Conservation (phyloP, 148 eudicot genomes). For the Chenopodium quinoa region DNA sequence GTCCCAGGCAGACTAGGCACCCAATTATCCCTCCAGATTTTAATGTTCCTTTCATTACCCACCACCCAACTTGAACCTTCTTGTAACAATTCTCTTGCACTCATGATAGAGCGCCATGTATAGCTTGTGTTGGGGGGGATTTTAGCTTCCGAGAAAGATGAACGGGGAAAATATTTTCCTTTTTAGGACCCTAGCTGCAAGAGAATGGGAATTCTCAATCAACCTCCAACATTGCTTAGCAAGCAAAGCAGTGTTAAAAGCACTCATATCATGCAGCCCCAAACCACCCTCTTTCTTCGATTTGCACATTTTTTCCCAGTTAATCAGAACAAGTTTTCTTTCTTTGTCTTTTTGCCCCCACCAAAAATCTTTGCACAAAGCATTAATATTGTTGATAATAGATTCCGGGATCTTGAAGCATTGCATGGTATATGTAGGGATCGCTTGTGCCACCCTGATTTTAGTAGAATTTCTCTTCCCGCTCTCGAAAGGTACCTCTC, state of each 20-base stretch:
- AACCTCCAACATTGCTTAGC: background rate
- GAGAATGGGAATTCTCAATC: accelerated
- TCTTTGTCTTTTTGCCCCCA: background rate
- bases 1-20: background rate
- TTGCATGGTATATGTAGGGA: background rate
- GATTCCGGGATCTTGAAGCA: background rate
- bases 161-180: background rate
- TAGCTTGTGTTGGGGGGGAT: background rate
- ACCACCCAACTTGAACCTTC: background rate
- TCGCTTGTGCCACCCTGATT: background rate
- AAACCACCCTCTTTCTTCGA: background rate
- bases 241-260: background rate
- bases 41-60: background rate
- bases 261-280: background rate
- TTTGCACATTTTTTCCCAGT: background rate
- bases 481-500: background rate
- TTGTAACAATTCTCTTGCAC: background rate
- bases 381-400: background rate
- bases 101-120: background rate
- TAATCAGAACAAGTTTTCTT: background rate
- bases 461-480: background rate
- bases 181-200: background rate
- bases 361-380: background rate
- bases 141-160: background rate
- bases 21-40: background rate